phyloP scores from a whole-genome alignment of 768 basidiomycete species.

The Psilocybe subaeruginosa region DNA sequence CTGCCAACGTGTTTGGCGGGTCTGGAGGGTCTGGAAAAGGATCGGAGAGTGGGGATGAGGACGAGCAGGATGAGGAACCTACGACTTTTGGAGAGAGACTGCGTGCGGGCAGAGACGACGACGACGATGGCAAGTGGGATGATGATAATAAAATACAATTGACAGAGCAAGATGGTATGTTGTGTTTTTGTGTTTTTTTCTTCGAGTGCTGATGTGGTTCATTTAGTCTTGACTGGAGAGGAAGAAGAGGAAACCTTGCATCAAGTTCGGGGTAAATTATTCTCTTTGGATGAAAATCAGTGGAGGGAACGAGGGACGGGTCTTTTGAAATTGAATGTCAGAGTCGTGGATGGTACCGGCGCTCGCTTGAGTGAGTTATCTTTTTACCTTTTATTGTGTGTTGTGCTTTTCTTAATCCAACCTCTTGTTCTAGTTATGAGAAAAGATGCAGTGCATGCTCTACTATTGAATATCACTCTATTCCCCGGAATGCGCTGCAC shows the following conservation, averaged over 20 bases:
- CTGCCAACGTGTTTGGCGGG: conserved; percentile 22
- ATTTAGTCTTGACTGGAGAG: conserved; percentile 73
- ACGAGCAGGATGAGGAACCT: conserved; percentile 44
- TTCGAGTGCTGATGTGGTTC: conserved; percentile 6
- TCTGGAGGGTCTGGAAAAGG: conserved; percentile 30
- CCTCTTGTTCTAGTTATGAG: conserved; percentile 65
- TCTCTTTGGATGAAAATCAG: conserved; percentile 57
- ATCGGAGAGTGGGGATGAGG: conserved; percentile 46
- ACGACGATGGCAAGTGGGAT: conserved; percentile 50
- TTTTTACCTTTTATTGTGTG: conserved; percentile 9
- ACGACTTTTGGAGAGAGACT: conserved; percentile 67
- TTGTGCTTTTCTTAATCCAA: background rate
- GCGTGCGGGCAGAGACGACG: conserved; percentile 62
- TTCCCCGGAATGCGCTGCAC: conserved; percentile 79
- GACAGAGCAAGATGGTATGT: conserved; percentile 71
- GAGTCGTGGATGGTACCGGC: conserved; percentile 60
- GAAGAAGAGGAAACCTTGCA: conserved; percentile 80
- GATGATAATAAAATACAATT: conserved; percentile 56
- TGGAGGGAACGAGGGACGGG: conserved; percentile 86
- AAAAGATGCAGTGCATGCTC: conserved; percentile 79
- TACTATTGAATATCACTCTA: conserved; percentile 74
- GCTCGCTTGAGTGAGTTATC: conserved; percentile 64
- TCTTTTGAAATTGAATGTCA: conserved; percentile 70
- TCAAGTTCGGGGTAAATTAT: conserved; percentile 80
- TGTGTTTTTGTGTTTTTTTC: conserved; percentile 1